These are phyloP conservation scores for Yamadazyma ubonensis DNA, from an alignment of 805 yeast species.

Conservation along the genomic window DNA sequence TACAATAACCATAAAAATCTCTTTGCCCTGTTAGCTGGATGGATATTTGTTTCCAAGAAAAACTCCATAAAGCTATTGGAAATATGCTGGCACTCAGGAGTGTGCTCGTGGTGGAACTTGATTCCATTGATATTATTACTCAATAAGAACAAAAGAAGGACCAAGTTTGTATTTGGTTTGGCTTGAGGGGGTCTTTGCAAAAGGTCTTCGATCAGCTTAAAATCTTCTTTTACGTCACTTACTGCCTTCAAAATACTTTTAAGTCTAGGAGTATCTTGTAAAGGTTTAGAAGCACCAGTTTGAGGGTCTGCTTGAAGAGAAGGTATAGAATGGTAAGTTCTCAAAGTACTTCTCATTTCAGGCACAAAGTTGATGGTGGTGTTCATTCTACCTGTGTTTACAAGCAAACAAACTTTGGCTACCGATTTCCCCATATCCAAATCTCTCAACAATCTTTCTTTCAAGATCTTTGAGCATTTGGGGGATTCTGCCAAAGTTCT, in stretches of 20 bases:
- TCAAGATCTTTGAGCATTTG: constrained; percentile 77
- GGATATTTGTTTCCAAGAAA: constrained; percentile 58
- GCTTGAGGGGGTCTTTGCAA: constrained; percentile 27
- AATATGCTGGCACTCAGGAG: constrained; percentile 17
- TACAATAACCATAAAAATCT: constrained; percentile 83
- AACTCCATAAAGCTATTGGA: constrained; percentile 64
- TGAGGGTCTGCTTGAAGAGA: constrained; percentile 71
- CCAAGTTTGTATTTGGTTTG: constrained; percentile 57
- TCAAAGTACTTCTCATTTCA: constrained; percentile 89
- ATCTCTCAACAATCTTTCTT: constrained; percentile 70
- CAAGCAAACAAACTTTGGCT: constrained; percentile 79
- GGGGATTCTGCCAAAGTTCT: constrained; percentile 78
- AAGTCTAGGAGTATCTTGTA: constrained; percentile 93
- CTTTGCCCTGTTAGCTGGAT: constrained; percentile 65
- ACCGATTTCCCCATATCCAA: constrained; percentile 65
- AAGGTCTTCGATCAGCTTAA: constrained; percentile 48
- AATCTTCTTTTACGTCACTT: constrained; percentile 60
- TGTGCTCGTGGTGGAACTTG: constrained; percentile 31
- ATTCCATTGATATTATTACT: constrained; percentile 62
- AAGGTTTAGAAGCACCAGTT: constrained; percentile 54
- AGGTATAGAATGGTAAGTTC: constrained; percentile 94
- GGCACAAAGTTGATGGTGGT: constrained; percentile 93
- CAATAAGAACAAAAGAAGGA: constrained; percentile 71
- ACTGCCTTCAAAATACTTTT: constrained; percentile 88
- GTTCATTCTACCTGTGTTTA: constrained; percentile 90